Evolutionary conservation across 495 filamentous ascomycete species (phyloP).

Genomic region (Xylaria intraflava): DNA sequence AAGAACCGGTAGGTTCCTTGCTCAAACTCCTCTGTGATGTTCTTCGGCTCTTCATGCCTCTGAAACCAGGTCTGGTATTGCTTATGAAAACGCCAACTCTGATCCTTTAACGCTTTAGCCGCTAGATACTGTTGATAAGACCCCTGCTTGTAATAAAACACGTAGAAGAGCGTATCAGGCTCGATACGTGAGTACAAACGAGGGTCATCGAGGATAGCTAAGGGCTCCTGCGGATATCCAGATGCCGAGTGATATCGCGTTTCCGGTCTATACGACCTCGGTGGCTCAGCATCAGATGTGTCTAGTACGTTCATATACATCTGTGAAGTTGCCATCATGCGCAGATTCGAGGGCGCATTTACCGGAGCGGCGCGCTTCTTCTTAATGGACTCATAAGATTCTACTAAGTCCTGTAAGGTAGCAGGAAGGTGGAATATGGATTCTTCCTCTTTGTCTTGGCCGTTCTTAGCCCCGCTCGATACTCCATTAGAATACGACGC

Average conservation of each 20-base stretch:
- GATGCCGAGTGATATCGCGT: slow-evolving; percentile 58
- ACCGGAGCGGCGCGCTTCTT: slow-evolving; percentile 56
- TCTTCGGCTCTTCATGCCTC: slow-evolving; percentile 95
- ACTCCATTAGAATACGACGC: slow-evolving; percentile 49
- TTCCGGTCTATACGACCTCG: slow-evolving; percentile 75
- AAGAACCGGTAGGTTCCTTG: slow-evolving; percentile 99
- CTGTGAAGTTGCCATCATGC: slow-evolving; percentile 66
- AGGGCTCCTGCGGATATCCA: slow-evolving; percentile 87
- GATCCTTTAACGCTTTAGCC: slow-evolving; percentile 87
- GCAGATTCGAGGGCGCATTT: slow-evolving; percentile 57
- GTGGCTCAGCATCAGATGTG: slow-evolving; percentile 69
- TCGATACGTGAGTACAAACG: slow-evolving; percentile 82
- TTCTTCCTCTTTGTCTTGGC: slow-evolving; percentile 56
- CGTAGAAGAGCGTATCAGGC: slow-evolving; percentile 94
- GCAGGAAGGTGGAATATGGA: slow-evolving; percentile 94
- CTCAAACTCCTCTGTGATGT: slow-evolving; percentile 96
- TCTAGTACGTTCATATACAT: slow-evolving; percentile 56
- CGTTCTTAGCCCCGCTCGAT: slow-evolving; percentile 43
- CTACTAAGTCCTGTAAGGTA: slow-evolving; percentile 79
- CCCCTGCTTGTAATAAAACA: slow-evolving; percentile 97
- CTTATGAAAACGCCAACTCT: slow-evolving; percentile 99
- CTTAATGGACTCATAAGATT: slow-evolving; percentile 73
- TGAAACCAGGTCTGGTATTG: slow-evolving; percentile 99
- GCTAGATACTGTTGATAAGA: slow-evolving; percentile 96
- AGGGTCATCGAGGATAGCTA: slow-evolving; percentile 85